phyloP scores from a whole-genome alignment of 176 grass and related monocot genomes.

The Alopecurus myosuroides region DNA sequence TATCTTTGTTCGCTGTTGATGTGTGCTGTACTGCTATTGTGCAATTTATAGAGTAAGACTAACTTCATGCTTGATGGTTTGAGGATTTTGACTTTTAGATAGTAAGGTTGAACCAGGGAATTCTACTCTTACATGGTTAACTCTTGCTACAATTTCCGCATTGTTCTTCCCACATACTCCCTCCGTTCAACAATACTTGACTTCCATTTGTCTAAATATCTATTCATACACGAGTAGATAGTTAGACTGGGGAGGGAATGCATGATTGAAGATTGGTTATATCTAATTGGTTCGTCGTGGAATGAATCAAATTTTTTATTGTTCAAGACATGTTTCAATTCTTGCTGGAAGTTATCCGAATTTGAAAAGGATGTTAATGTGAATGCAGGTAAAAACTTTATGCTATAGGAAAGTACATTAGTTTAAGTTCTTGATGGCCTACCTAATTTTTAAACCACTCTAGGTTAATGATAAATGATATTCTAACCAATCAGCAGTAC shows the following conservation, averaged over 20 bases:
- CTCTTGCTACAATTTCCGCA: not conserved
- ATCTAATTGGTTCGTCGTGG: not conserved
- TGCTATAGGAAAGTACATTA: not conserved
- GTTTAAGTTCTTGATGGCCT: conserved; percentile 22
- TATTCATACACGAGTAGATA: too few species aligned
- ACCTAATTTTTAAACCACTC: not conserved
- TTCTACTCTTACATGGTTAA: conserved; percentile 3
- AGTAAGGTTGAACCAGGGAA: not conserved
- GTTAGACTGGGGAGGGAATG: not conserved
- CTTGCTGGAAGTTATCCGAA: not conserved
- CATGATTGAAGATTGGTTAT: not conserved
- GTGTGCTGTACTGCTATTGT: not conserved
- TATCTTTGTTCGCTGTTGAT: too few species aligned
- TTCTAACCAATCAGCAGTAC: conserved; percentile 18
- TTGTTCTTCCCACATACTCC: not conserved
- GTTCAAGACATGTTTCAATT: not conserved
- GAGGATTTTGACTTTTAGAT: not conserved
- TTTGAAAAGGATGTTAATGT: not conserved
- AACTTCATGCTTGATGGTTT: not conserved
- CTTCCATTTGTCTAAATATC: too few species aligned
- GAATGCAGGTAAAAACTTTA: not conserved
- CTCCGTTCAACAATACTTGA: too few species aligned
- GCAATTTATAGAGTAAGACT: not conserved
- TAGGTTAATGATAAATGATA: conserved; percentile 20
- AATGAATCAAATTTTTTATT: not conserved